Percentiles rank a stretch among this genome's conserved stretches.
phyloP scores from a whole-genome alignment of 352 stramenopile species.

The Phytophthora melonis region DNA sequence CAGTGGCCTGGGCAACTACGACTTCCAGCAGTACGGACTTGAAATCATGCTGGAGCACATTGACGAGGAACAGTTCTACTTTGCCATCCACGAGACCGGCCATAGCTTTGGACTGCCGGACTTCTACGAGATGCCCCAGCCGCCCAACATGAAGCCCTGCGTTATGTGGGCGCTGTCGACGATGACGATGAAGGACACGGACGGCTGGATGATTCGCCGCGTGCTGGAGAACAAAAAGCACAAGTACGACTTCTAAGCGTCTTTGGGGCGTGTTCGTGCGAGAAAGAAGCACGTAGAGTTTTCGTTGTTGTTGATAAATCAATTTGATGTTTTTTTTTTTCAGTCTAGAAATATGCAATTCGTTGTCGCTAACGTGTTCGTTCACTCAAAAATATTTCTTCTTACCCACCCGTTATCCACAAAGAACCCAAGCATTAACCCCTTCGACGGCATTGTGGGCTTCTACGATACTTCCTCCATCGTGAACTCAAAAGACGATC shows the following conservation, averaged over 20 bases:
- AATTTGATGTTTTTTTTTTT: too few species aligned
- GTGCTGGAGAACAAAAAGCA: conserved; percentile 36
- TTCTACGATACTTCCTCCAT: conserved; percentile 46
- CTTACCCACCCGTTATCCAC: background rate
- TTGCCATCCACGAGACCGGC: conserved; percentile 47
- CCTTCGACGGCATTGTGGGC: background rate
- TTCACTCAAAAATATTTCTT: background rate
- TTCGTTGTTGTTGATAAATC: too few species aligned
- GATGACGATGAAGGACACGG: conserved; percentile 10
- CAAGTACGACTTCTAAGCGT: conserved; percentile 26
- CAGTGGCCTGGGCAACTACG: conserved; percentile 28
- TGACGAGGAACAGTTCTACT: conserved; percentile 26
- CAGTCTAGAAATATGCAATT: too few species aligned
- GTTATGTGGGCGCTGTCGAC: conserved; percentile 31
- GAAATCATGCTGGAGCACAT: conserved; percentile 35
- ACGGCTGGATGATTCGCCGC: conserved; percentile 44
- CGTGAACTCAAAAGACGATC: conserved; percentile 61
- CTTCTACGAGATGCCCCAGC: conserved; percentile 28
- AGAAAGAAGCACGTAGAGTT: too few species aligned
- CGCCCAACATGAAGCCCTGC: conserved; percentile 17
- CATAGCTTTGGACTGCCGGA: conserved; percentile 30
- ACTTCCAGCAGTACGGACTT: conserved; percentile 32
- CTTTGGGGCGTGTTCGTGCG: too few species aligned
- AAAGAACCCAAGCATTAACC: background rate
- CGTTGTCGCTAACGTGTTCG: too few species aligned